Evolutionary conservation across 805 yeast species (phyloP).

Genomic region (Saturnispora diversa): DNA sequence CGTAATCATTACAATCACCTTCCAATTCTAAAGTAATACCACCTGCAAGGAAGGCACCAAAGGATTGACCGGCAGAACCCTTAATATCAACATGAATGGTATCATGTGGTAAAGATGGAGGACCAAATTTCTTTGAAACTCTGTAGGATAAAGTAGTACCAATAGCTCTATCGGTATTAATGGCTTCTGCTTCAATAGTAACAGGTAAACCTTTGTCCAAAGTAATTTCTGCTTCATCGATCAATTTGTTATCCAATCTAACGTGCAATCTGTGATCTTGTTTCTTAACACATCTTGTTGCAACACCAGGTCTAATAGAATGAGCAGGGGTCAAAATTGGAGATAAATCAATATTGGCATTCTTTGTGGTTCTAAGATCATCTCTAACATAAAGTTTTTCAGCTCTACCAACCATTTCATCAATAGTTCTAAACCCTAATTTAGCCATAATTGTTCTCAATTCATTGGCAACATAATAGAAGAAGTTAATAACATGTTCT

Average conservation of each 20-base stretch:
- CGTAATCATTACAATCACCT: conserved; percentile 98
- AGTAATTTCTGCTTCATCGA: conserved; percentile 94
- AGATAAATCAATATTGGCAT: conserved; percentile 81
- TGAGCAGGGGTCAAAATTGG: conserved; percentile 97
- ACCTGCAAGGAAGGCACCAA: conserved; percentile 94
- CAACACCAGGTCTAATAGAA: conserved; percentile 92
- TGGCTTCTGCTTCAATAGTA: conserved; percentile 84
- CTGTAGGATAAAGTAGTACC: conserved; percentile 94
- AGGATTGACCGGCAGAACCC: conserved; percentile 97
- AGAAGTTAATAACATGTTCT: conserved; percentile 96
- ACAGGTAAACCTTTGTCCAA: conserved; percentile 94
- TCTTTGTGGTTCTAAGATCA: conserved; percentile 79
- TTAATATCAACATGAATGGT: conserved; percentile 85
- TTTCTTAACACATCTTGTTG: conserved; percentile 83
- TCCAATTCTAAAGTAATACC: conserved; percentile 92
- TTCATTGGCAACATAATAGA: conserved; percentile 90
- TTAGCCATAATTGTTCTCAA: conserved; percentile 88
- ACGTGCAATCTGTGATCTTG: conserved; percentile 92
- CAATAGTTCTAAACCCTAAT: conserved; percentile 89
- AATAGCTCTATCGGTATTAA: conserved; percentile 92
- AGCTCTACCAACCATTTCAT: conserved; percentile 97
- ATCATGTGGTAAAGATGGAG: conserved; percentile 87
- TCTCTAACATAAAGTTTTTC: conserved; percentile 83
- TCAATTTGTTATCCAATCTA: conserved; percentile 89
- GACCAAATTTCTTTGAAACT: conserved; percentile 89